Percentiles rank a stretch among this genome's conserved stretches.
phyloP scores from a whole-genome alignment of 2,329 filamentous ascomycete species.

The Exophiala bonariae region DNA sequence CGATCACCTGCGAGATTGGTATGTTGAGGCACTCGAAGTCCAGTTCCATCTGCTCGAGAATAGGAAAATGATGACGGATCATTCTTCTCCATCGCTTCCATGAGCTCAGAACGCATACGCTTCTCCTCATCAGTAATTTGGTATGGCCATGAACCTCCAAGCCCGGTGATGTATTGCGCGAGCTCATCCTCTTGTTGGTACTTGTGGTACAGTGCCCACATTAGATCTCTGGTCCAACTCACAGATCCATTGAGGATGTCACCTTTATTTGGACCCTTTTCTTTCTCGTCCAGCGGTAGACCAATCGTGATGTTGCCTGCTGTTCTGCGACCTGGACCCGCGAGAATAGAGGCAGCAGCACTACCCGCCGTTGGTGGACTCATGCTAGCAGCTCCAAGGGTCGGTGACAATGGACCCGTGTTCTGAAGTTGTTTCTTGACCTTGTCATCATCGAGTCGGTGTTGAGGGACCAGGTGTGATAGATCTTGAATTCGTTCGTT shows the following conservation, averaged over 20 bases:
- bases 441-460: conserved; percentile 95
- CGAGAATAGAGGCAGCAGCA: conserved; percentile 78
- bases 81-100: conserved; percentile 82
- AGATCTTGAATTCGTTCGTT: conserved; percentile 98
- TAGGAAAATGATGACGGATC: conserved; percentile 76
- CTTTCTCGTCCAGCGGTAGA: conserved; percentile 91
- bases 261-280: conserved; percentile 98
- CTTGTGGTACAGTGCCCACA: conserved; percentile 94
- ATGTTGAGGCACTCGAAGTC: conserved; percentile 86
- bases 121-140: conserved; percentile 87
- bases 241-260: conserved; percentile 97
- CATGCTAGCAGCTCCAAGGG: conserved; percentile 68
- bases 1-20: conserved; percentile 88
- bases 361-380: conserved; percentile 59
- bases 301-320: conserved; percentile 87
- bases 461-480: conserved; percentile 85
- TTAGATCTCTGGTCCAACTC: conserved; percentile 93
- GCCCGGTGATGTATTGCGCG: conserved; percentile 68
- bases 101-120: conserved; percentile 90
- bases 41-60: conserved; percentile 77
- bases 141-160: conserved; percentile 76
- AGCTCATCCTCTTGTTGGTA: conserved; percentile 87
- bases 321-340: conserved; percentile 76
- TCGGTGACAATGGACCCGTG: conserved; percentile 84
- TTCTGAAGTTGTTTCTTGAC: conserved; percentile 92